Evolutionary conservation across 805 yeast species (phyloP).

Genomic region (Saturnispora hagleri): DNA sequence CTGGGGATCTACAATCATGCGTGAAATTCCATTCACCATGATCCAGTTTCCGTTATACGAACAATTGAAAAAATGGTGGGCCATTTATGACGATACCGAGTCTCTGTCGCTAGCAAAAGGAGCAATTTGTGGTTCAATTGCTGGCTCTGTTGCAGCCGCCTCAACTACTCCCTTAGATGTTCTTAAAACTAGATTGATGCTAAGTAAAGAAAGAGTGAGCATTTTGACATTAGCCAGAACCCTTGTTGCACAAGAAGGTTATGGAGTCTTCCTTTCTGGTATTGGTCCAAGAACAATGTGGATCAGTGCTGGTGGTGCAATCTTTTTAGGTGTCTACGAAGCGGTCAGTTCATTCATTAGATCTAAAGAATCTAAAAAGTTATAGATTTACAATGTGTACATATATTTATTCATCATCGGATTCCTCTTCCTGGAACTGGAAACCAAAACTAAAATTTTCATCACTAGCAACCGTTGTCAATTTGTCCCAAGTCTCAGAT

Average conservation of each 20-base stretch:
- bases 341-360: constrained; percentile 33
- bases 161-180: constrained; percentile 75
- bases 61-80: constrained; percentile 56
- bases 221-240: constrained; percentile 38
- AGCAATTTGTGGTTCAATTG: constrained; percentile 73
- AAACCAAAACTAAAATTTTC: constrained; percentile 30
- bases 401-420: background rate
- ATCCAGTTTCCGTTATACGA: constrained; percentile 95
- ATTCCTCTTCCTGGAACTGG: constrained; percentile 15
- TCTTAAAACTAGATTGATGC: constrained; percentile 78
- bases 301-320: constrained; percentile 98
- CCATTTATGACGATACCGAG: constrained; percentile 31
- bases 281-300: constrained; percentile 94
- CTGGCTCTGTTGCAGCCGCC: constrained; percentile 80
- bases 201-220: constrained; percentile 42
- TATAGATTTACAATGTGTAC: background rate
- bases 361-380: background rate
- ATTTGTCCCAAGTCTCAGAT: constrained; percentile 46
- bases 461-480: constrained; percentile 13
- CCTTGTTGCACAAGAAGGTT: constrained; percentile 67
- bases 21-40: constrained; percentile 95
- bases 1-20: constrained; percentile 82
- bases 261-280: constrained; percentile 64
- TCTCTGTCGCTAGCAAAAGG: constrained; percentile 61
- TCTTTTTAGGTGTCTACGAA: constrained; percentile 92